Conservation (phyloP, 1,284 basidiomycete genomes). For the Pholiota adiposa region DNA sequence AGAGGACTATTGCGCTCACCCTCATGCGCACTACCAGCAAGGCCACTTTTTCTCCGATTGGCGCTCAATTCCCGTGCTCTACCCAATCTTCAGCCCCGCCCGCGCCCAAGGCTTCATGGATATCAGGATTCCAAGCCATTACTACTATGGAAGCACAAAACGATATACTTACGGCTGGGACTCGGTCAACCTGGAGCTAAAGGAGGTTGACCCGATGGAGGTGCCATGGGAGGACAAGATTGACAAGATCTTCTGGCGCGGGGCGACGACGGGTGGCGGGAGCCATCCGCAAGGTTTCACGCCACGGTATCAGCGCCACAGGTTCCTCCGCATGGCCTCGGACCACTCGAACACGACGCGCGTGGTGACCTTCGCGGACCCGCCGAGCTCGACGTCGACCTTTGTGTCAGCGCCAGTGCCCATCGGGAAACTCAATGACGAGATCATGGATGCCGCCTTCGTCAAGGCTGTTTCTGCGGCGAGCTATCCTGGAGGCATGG, state of each 20-base stretch:
- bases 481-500: constrained; percentile 82
- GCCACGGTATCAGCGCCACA: constrained; percentile 86
- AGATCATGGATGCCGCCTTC: constrained; percentile 90
- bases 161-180: constrained; percentile 94
- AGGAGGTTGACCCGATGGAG: constrained; percentile 81
- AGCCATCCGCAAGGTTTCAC: constrained; percentile 85
- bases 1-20: constrained; percentile 80
- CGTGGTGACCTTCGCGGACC: constrained; percentile 79
- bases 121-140: constrained; percentile 92
- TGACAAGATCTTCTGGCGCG: constrained; percentile 82
- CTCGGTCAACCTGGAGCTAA: constrained; percentile 66
- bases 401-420: constrained; percentile 69
- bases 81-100: constrained; percentile 91
- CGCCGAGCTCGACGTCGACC: constrained; percentile 56
- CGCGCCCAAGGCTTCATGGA: constrained; percentile 85
- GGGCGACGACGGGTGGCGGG: constrained; percentile 92
- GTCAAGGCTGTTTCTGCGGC: constrained; percentile 74
- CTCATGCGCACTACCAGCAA: constrained; percentile 84
- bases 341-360: constrained; percentile 59
- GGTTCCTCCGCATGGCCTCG: constrained; percentile 84
- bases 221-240: constrained; percentile 80
- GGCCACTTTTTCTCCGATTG: constrained; percentile 97
- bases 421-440: constrained; percentile 68
- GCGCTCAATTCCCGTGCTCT: constrained; percentile 83
- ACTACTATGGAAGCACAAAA: constrained; percentile 85